Evolutionary conservation across 163 green algal species (phyloP), one percentile per base, ranked within the genome.

Genomic region (Scenedesmus sp.): DNA sequence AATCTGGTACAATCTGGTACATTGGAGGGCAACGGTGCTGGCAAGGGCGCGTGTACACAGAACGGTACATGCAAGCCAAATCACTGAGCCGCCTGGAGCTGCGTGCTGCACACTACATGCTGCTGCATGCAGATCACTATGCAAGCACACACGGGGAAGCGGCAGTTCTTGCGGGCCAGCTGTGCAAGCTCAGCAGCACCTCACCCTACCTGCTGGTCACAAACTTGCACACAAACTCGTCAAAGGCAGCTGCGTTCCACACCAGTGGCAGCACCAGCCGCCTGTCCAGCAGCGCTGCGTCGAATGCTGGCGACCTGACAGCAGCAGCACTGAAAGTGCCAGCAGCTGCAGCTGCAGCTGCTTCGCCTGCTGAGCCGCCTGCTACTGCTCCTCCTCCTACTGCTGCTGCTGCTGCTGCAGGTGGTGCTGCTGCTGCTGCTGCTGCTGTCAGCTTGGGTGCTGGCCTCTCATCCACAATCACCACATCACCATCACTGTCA

Each of bases 201-300:
- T 15, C 7, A 64, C 16, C 70, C 23, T 6, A 79, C 70, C 70
- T 46, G 23, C 70, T 23, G 18, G 70, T 79, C 70, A 79, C 70
- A 79, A 79, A 79, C 70, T 79, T 79, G 70, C 70, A 79, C 23
- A 88, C 83, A 26, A 77, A 16, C 5, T 88, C 23, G 10, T 76
- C 83, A 16, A 88, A 66, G 2, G 83, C 83, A 46, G 52, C 83
- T 77, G 13, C 82, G 26, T n/a, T 34, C 82, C 82, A 87, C 82
- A 87, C 82, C 52, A 87, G 18, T 20, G 82, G 82, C 52, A 87
- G 54, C 15, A 20, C 59, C 3, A 87, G 12, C 4, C 18, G 23
- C 4, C 2, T 3, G 10, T 88, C 57, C 5, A 88, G 20, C 57
- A 88, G 70, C 3, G 5, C 70, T 52, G 5, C 20, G 5, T 79